phyloP scores from a whole-genome alignment of 1,284 basidiomycete genomes.

The Leccinum ponderosum region DNA sequence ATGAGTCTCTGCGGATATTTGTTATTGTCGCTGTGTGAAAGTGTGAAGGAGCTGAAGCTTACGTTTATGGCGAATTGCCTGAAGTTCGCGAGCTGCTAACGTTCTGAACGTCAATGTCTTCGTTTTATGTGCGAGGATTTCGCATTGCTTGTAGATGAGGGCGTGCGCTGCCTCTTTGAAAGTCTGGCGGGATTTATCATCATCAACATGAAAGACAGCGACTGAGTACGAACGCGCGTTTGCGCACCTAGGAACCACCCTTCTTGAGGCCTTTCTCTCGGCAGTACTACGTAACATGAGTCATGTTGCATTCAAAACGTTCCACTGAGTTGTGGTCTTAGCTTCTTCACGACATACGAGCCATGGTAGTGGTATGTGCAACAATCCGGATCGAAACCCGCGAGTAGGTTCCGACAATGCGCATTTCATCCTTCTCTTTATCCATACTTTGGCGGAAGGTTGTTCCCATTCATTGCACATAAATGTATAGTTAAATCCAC shows the following conservation, averaged over 20 bases:
- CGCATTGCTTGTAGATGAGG: too few species aligned
- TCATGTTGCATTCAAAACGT: neutral
- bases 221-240: neutral
- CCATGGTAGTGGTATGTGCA: neutral
- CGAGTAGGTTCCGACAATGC: neutral
- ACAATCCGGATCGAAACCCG: neutral
- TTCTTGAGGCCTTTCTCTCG: neutral
- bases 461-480: neutral
- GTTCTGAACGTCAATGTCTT: too few species aligned
- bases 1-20: too few species aligned
- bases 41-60: too few species aligned
- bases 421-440: neutral
- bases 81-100: too few species aligned
- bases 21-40: too few species aligned
- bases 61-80: too few species aligned
- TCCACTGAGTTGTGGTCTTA: neutral
- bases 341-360: neutral
- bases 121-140: too few species aligned
- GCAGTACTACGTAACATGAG: neutral
- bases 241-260: neutral
- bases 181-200: too few species aligned
- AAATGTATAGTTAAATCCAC: neutral
- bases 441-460: neutral
- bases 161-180: too few species aligned
- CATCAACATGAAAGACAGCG: neutral